Base-by-base conservation (phyloP, 805 yeast genomes). In the Hyphopichia homilentoma region DNA sequence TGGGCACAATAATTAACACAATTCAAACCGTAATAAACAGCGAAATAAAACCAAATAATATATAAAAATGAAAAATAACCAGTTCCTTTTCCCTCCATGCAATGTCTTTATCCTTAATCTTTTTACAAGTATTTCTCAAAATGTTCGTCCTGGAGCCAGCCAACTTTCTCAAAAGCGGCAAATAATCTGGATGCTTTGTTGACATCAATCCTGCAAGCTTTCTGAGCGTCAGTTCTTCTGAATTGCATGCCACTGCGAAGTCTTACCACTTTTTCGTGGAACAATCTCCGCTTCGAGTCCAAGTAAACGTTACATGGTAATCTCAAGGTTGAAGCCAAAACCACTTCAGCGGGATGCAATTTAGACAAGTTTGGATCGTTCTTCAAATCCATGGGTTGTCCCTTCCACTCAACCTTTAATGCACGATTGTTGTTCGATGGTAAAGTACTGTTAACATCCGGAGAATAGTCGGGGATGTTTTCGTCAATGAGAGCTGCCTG, bases 141-240 rank as follows among this genome's bases (percentile, higher is more conserved):
- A 59, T 79, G 76, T 14, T 67, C 61, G 57, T 90, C 96, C 9
- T 84, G 73, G 43, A 90, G 77, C 90, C 97, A 86, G 25, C 97
- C 97, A 28, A 84, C 90, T 55, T 77, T 78, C 57, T 90, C 95
- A 53, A 78, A 93, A 15, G 96, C 87, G 17, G 90, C 94, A 64
- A 77, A 90, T 34, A 90, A 67, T 44, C 96, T 75, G 30, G 94
- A 82, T 2, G 97, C 97, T 59, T 93, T 93, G 60, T 93, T 93
- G 27, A 90, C 97, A 59, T 93, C 97, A 44, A 93, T 89, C 43
- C 95, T 77, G 58, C 97, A 90, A 5, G 97, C 96, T 67, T 93
- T 93, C 61, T 90, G 97, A 6, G 97, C 95, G 60, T 90, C 98
- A 0, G 97, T 93, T 62, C 97, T 81, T 62, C 96, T 80, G 63